A percentile compares a stretch with the other conserved stretches of the same genome.
These are phyloP conservation scores for Salix brachista DNA, from an alignment of 345 rosid genomes.

Conservation along the genomic window DNA sequence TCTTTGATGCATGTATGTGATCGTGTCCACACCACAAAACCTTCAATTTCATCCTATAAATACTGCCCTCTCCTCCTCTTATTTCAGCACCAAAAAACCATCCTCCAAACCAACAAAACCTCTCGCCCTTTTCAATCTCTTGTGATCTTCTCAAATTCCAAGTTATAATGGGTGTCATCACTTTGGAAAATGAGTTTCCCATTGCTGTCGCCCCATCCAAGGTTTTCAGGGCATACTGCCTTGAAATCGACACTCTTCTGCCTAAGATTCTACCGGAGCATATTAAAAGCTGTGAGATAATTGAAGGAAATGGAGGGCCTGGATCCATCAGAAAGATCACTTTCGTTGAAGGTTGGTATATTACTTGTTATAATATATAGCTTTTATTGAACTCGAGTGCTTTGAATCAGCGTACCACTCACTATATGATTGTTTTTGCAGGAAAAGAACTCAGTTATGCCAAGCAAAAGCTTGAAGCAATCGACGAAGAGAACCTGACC, in stretches of 20 bases:
- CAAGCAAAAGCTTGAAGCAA: neutral
- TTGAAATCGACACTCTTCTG: neutral
- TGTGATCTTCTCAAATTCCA: neutral
- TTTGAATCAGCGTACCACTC: neutral
- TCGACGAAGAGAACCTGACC: neutral
- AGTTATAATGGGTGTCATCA: neutral
- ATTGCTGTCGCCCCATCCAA: neutral
- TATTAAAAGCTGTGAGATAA: neutral
- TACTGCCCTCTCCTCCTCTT: neutral
- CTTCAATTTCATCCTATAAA: neutral
- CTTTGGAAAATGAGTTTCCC: neutral
- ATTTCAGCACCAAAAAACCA: neutral
- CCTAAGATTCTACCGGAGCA: neutral
- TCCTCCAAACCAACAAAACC: neutral
- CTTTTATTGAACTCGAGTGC: too few species aligned
- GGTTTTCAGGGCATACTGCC: neutral
- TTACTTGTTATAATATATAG: too few species aligned
- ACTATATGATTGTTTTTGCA: neutral
- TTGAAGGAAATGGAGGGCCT: neutral
- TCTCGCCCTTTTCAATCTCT: neutral
- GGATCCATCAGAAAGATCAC: constrained; percentile 2
- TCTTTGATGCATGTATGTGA: too few species aligned
- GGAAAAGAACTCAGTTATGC: neutral
- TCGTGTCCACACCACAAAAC: neutral
- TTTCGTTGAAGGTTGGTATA: neutral